Evolutionary conservation across 176 grass and related monocot genomes (phyloP).

Genomic region (Carex parvula): DNA sequence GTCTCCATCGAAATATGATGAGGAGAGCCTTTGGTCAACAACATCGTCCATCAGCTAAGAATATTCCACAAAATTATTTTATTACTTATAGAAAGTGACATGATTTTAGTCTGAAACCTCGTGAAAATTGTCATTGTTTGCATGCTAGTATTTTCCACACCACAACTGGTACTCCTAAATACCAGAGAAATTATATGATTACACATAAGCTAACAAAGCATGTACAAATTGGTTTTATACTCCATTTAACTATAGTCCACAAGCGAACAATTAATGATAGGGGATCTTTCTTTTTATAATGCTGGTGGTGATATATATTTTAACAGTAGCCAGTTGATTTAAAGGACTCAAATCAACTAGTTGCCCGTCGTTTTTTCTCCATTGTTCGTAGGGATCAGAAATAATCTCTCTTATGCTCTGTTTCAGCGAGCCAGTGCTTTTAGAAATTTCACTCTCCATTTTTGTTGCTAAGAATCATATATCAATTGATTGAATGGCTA

Average conservation of each 20-base stretch:
- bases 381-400: background rate
- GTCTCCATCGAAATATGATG: background rate
- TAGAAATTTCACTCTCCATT: too few species aligned
- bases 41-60: background rate
- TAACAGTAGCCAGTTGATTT: constrained; percentile 7
- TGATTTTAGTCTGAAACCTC: background rate
- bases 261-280: constrained; percentile 12
- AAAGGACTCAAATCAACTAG: background rate
- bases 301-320: constrained; percentile 19
- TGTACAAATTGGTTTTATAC: too few species aligned
- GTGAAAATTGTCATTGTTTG: background rate
- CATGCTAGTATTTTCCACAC: background rate
- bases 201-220: background rate
- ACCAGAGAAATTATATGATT: constrained; percentile 1
- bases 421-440: background rate
- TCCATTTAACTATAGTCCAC: too few species aligned
- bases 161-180: background rate
- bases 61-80: background rate
- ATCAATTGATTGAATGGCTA: too few species aligned
- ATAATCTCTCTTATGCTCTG: background rate
- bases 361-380: background rate
- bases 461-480: too few species aligned
- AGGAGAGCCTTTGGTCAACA: background rate
- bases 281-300: constrained; percentile 4
- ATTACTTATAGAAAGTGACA: background rate